Evolutionary conservation across 441 rosid genomes (phyloP).

Genomic region (Aquilaria agallochum): DNA sequence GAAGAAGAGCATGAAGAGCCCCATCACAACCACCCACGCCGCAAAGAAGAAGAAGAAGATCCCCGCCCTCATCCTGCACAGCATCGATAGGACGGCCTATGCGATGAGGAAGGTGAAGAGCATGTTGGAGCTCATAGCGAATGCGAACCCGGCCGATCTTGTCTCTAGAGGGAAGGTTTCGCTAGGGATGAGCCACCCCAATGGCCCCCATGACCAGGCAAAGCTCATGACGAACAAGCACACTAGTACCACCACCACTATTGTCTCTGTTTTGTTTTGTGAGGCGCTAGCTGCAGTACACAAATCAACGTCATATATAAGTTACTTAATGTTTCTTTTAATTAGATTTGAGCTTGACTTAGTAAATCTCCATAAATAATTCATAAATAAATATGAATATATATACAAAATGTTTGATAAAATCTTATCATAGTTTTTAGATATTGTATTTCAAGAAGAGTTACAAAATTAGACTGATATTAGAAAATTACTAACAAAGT

Average conservation of each 20-base stretch:
- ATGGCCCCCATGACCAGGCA: conserved; percentile 81
- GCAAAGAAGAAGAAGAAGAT: conserved; percentile 60
- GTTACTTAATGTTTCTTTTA: too few relatives aligned
- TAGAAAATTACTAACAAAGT: too few relatives aligned
- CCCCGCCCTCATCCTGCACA: conserved; percentile 44
- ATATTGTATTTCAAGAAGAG: too few relatives aligned
- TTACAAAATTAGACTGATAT: too few relatives aligned
- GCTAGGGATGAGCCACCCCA: conserved; percentile 70
- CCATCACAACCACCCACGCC: conserved; percentile 59
- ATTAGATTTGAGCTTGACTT: too few relatives aligned
- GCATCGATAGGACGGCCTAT: conserved; percentile 68
- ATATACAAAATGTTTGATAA: too few relatives aligned
- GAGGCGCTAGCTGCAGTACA: conserved; percentile 11
- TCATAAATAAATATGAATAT: too few relatives aligned
- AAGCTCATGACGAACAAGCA: conserved; percentile 48
- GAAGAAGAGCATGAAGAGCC: conserved; percentile 40
- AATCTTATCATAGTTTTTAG: too few relatives aligned
- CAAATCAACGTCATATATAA: too few relatives aligned
- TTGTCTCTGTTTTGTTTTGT: conserved; percentile 24
- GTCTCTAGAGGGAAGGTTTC: conserved; percentile 65
- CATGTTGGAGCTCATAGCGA: conserved; percentile 65
- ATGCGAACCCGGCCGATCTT: conserved; percentile 56
- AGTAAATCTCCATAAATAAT: too few relatives aligned
- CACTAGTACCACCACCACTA: conserved; percentile 40
- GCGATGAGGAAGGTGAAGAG: conserved; percentile 66